Evolutionary conservation across 129 eudicot genomes (phyloP).

Genomic region (Tagetes patula): DNA sequence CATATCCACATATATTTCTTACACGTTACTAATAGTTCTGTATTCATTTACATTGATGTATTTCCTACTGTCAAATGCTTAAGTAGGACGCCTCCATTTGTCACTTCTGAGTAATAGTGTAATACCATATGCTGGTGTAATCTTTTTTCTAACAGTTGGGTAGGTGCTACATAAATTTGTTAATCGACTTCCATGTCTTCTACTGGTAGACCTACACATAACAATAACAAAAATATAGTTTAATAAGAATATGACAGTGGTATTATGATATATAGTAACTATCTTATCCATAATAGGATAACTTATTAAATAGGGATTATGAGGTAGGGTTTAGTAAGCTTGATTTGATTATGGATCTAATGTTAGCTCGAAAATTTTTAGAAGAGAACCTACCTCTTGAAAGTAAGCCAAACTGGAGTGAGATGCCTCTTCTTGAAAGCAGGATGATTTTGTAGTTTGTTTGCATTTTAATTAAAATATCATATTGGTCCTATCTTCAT

Average conservation of each 20-base stretch:
- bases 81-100: slow-evolving; percentile 12
- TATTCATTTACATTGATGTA: slow-evolving; percentile 4
- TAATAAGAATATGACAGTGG: background rate
- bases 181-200: background rate
- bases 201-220: background rate
- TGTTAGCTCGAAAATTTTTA: background rate
- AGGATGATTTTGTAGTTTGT: background rate
- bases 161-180: background rate
- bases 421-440: background rate
- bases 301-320: background rate
- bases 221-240: background rate
- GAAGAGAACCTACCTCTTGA: background rate
- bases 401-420: background rate
- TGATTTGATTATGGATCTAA: background rate
- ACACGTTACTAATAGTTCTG: background rate
- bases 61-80: background rate
- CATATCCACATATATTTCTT: slow-evolving; percentile 1
- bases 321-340: background rate
- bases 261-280: background rate
- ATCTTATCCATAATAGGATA: background rate
- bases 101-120: background rate
- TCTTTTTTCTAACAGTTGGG: background rate
- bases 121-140: background rate
- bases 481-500: background rate
- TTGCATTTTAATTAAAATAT: background rate